Evolutionary conservation across 805 yeast genomes (phyloP), one percentile per base, ranked within the genome.

Genomic region (Maudiozyma bulderi): DNA sequence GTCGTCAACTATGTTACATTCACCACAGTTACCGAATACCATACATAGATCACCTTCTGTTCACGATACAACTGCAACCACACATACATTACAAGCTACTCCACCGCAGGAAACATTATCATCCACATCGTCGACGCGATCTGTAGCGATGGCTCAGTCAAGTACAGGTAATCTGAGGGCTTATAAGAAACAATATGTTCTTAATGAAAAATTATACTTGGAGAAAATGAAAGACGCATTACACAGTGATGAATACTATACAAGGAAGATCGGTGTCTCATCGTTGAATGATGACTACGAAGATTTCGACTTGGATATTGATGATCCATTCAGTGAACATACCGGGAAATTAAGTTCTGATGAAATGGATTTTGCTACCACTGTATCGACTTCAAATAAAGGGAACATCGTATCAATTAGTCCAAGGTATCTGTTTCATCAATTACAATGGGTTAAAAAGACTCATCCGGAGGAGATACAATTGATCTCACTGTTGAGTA

Each of bases 231-330:
- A 76, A 50, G 80, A 80, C 54, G 82, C 78, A 53, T 68, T 72
- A 39, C 75, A 71, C 3, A 87, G 84, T 60, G 93, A 85, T 62
- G 93, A 85, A 56, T 83, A 83, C 61, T 82, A 83, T 59, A 82
- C 86, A 10, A 80, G 80, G 54, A 86, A 83, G 4, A 77, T 82
- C 40, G 69, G 78, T 0, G 65, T 71, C 2, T 51, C 62, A 3
- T 45, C 57, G 0, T 73, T 68, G n/a, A 63, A 65, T 5, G 68
- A 66, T 9, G 67, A 67, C n/a, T 65, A 55, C 15, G 68, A 66
- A 5, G 58, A 55, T 37, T 45, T 53, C 9, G 58, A 54, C 7
- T 31, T 50, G 4, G 61, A 59, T 44, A 46, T 57, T 38, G 60
- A 57, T 35, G 59, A 56, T 41, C 48, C 50, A 43, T 48, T 57